Evolutionary conservation across 345 rosid genomes (phyloP).

Genomic region (Balakata baccata): DNA sequence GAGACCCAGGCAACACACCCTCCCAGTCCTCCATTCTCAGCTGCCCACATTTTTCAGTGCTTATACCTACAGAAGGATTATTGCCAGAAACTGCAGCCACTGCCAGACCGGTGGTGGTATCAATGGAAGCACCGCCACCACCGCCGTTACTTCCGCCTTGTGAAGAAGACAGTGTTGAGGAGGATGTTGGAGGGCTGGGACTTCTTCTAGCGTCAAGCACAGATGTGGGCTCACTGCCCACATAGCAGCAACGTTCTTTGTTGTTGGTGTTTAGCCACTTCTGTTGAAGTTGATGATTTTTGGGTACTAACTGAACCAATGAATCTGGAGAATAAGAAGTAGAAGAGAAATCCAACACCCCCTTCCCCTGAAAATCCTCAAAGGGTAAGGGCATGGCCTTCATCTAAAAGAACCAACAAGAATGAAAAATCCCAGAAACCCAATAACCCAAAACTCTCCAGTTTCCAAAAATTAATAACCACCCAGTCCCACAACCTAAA

Average conservation of each 20-base stretch:
- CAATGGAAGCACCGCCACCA: conserved; percentile 38
- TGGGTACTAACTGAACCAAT: conserved; percentile 22
- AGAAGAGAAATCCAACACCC: conserved; percentile 34
- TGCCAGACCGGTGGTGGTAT: conserved; percentile 30
- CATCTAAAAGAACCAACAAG: conserved; percentile 36
- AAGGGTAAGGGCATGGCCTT: conserved; percentile 82
- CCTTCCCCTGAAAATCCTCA: conserved; percentile 76
- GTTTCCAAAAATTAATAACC: conserved; percentile 14
- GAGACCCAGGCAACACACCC: conserved; percentile 47
- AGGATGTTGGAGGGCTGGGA: conserved; percentile 56
- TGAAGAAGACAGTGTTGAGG: conserved; percentile 79
- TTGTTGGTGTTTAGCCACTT: conserved; percentile 26
- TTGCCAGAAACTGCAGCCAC: conserved; percentile 39
- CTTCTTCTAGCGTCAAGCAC: conserved; percentile 55
- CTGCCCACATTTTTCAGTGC: conserved; percentile 50
- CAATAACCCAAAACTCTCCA: conserved; percentile 28
- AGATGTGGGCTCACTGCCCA: conserved; percentile 61
- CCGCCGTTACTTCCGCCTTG: conserved; percentile 43
- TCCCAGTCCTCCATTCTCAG: conserved; percentile 67
- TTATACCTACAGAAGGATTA: conserved; percentile 31
- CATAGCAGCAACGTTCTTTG: conserved; percentile 40
- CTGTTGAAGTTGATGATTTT: conserved; percentile 1
- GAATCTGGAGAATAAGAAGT: conserved; percentile 22
- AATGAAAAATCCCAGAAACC: conserved; percentile 11
- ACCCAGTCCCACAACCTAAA: background rate